Percentiles rank a stretch among this genome's conserved stretches.
Evolutionary conservation across 805 yeast genomes (phyloP).

Genomic region (Metschnikowia kunwiensis): DNA sequence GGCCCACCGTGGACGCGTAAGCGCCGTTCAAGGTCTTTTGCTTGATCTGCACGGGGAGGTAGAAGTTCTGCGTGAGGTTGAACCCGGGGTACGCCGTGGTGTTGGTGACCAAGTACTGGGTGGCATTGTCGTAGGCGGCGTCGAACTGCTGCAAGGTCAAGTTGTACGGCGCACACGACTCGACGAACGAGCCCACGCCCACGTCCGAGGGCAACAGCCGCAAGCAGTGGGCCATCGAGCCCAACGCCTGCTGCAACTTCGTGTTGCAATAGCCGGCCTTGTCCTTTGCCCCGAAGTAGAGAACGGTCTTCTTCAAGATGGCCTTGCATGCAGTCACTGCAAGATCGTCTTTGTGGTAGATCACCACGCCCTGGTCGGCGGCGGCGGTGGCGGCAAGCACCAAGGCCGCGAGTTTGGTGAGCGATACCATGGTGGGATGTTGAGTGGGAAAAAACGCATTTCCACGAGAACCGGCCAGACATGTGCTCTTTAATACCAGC

Average conservation of each 20-base stretch:
- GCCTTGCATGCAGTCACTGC: constrained; percentile 27
- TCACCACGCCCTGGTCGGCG: constrained; percentile 20
- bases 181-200: constrained; percentile 17
- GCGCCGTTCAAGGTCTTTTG: constrained; percentile 22
- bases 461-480: no score
- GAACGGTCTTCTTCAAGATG: constrained; percentile 25
- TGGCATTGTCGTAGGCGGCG: constrained; percentile 41
- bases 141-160: constrained; percentile 32
- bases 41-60: constrained; percentile 36
- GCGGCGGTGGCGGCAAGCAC: constrained; percentile 15
- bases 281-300: constrained; percentile 25
- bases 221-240: constrained; percentile 37
- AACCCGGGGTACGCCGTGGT: constrained; percentile 29
- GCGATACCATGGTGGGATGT: constrained; percentile 15
- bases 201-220: constrained; percentile 21
- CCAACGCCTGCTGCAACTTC: constrained; percentile 38
- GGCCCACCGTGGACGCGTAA: constrained; percentile 26
- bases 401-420: constrained; percentile 11
- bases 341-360: constrained; percentile 25
- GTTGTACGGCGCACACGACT: constrained; percentile 13
- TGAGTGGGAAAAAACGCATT: no score
- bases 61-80: constrained; percentile 26
- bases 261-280: constrained; percentile 31
- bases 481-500: no score
- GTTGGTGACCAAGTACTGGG: constrained; percentile 34